Base-by-base conservation (phyloP, 768 basidiomycete genomes). In the Hortiboletus campestris region DNA sequence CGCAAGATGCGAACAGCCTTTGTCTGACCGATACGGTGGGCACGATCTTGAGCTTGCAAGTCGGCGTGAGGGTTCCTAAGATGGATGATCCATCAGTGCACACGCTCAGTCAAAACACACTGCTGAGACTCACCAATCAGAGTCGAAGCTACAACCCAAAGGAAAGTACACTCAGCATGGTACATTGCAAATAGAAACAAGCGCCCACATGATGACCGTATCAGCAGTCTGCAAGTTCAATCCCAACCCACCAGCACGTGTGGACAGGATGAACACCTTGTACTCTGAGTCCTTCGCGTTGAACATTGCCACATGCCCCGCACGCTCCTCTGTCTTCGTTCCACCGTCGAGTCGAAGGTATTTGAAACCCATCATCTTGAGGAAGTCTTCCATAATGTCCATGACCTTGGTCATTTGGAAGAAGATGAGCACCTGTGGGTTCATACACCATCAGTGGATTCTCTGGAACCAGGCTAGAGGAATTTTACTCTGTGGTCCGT, bases 321-420 rank as follows among this genome's bases (percentile, higher is more conserved):
- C 92, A 69, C 94, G 91, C 64, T 95, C 94, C 49, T 98, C 94
- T 6, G 94, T 94, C 75, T 96, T 96, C 20, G 94, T 98, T 13
- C 91, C 88, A 78, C 94, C 94, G 71, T 98, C 94, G n/a, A 98
- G 79, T 63, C 95, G 90, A 49, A 96, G 85, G 70, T 91, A 88
- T 63, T 90, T 88, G 82, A 84, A 92, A 5, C 82, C 81, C 83
- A 86, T 84, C 80, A 87, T 86, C 69, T 89, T 91, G 66, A 97
- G 74, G 66, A 94, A 98, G 65, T 98, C 95, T 65, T 93, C 92
- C 85, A 96, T 93, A 69, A 97, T 94, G 59, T 96, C 92, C 95
- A 98, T 97, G 64, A 98, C 93, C 67, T 94, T 91, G 16, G 95
- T 98, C 97, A 98, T 98, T 74, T 99, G 97, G 86, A 98, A 98